Percentiles rank a stretch among this genome's conserved stretches.
phyloP scores from a whole-genome alignment of 75 land plant species.

The Selaginella tamariscina region DNA sequence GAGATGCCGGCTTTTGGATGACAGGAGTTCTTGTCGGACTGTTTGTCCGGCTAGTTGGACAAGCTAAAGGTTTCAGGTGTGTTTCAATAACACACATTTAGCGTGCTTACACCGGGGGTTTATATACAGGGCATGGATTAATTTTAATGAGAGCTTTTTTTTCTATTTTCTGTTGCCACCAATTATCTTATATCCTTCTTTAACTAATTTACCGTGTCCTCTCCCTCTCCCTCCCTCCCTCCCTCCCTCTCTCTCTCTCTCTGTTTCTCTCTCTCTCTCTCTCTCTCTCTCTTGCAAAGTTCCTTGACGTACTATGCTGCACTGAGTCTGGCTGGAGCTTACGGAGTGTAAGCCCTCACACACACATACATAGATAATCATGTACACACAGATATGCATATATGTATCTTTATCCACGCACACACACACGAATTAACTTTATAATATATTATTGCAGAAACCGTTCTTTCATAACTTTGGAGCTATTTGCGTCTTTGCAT shows the following conservation, averaged over 20 bases:
- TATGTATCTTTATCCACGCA: background rate
- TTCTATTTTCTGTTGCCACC: conserved; percentile 29
- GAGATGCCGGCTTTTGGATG: too few relatives aligned
- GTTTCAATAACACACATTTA: too few relatives aligned
- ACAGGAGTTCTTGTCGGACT: conserved; percentile 32
- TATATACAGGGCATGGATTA: conserved; percentile 23
- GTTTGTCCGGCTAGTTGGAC: conserved; percentile 17
- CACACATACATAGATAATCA: background rate
- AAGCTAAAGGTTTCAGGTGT: conserved; percentile 21
- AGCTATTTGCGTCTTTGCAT: conserved; percentile 32
- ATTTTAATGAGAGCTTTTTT: conserved; percentile 25
- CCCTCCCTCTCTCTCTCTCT: too few relatives aligned
- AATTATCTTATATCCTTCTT: conserved; percentile 31
- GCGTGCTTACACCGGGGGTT: too few relatives aligned
- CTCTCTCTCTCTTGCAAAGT: too few relatives aligned
- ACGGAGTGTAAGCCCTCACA: conserved; percentile 14
- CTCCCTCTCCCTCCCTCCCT: too few relatives aligned
- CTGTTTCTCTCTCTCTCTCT: too few relatives aligned
- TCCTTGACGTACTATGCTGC: conserved; percentile 11
- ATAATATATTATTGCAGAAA: conserved; percentile 14
- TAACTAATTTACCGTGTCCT: background rate
- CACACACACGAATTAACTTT: background rate
- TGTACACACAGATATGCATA: background rate
- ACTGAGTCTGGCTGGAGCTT: conserved; percentile 37
- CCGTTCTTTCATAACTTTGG: conserved; percentile 30